These are phyloP conservation scores for Colletotrichum camelliae DNA, from an alignment of 2,329 filamentous ascomycete species.

Conservation along the genomic window DNA sequence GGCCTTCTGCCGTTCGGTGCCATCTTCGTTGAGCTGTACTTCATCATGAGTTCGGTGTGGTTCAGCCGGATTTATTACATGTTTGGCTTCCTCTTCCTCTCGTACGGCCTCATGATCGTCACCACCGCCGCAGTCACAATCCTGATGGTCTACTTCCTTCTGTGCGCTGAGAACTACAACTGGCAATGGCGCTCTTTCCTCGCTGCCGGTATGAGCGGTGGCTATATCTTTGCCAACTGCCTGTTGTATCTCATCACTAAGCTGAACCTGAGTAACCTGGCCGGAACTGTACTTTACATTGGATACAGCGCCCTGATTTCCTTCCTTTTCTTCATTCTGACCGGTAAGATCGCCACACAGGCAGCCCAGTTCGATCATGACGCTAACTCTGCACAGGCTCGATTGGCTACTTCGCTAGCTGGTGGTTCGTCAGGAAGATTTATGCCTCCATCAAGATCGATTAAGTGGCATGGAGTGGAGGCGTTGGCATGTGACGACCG, in stretches of 20 bases:
- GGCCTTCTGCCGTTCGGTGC: conserved; percentile 94
- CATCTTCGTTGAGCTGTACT: conserved; percentile 98
- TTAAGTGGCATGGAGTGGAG: conserved; percentile 44
- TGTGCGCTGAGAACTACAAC: conserved; percentile 96
- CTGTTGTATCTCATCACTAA: conserved; percentile 91
- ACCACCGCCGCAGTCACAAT: conserved; percentile 93
- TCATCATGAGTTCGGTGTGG: conserved; percentile 99
- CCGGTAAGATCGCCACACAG: conserved; percentile 70
- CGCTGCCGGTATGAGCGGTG: conserved; percentile 86
- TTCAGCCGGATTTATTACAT: conserved; percentile 99
- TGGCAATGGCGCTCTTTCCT: conserved; percentile 98
- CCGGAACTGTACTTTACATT: conserved; percentile 88
- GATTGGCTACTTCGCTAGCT: conserved; percentile 94
- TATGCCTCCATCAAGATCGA: conserved; percentile 99
- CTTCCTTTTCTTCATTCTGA: conserved; percentile 91
- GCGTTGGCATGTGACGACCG: not conserved
- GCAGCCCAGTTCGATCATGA: not conserved
- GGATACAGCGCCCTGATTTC: conserved; percentile 91
- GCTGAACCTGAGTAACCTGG: conserved; percentile 82
- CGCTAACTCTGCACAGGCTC: conserved; percentile 64
- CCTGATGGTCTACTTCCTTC: conserved; percentile 92
- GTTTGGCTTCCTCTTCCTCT: conserved; percentile 98
- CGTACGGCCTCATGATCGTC: conserved; percentile 96
- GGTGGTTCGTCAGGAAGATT: conserved; percentile 92
- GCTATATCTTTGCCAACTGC: conserved; percentile 91